Evolutionary conservation across 139 green algal genomes (phyloP).

Genomic region (Pleodorina starrii): DNA sequence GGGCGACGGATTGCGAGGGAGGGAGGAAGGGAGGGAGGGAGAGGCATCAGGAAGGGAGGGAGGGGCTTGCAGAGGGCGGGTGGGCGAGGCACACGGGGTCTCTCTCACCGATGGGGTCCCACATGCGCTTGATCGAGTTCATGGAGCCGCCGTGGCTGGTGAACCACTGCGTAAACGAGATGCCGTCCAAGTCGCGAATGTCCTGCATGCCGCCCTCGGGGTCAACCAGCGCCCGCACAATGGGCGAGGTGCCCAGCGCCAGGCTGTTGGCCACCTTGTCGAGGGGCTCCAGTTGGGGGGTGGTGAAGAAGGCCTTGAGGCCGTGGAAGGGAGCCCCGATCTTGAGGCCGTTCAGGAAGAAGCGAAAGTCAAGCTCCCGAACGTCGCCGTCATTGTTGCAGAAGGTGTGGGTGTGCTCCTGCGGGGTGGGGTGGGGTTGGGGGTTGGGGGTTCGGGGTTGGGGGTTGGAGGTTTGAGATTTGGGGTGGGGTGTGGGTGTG

Average conservation of each 20-base stretch:
- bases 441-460: neutral
- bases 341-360: conserved; percentile 86
- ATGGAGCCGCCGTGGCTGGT: conserved; percentile 85
- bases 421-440: neutral
- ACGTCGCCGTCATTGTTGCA: conserved; percentile 94
- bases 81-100: neutral
- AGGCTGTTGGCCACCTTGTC: conserved; percentile 94
- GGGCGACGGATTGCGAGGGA: neutral
- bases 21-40: neutral
- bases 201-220: conserved; percentile 91
- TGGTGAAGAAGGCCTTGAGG: conserved; percentile 97
- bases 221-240: conserved; percentile 93
- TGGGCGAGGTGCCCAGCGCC: conserved; percentile 91
- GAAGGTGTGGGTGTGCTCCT: conserved; percentile 97
- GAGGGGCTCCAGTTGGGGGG: conserved; percentile 83
- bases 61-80: neutral
- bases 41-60: neutral
- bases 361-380: conserved; percentile 93
- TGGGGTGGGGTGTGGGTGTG: too few relatives aligned
- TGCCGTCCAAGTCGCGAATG: conserved; percentile 88
- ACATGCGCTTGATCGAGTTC: conserved; percentile 95
- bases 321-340: conserved; percentile 83
- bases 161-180: conserved; percentile 96
- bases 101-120: conserved; percentile 92
- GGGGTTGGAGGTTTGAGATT: too few relatives aligned